phyloP scores from a whole-genome alignment of 768 basidiomycete species.

The Candolleomyces eurysporus region DNA sequence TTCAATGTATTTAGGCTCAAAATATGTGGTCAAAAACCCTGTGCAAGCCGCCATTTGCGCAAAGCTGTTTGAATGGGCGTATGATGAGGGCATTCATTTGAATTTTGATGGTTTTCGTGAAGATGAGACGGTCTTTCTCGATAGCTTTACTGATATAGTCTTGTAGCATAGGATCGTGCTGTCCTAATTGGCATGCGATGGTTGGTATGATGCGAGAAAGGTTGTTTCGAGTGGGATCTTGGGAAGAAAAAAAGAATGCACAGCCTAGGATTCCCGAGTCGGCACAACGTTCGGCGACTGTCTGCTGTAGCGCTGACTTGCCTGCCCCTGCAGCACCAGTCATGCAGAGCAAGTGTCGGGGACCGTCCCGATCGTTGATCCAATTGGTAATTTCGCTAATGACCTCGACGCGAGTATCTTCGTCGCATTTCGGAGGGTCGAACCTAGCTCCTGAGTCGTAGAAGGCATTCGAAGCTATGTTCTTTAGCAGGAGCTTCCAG shows the following conservation, averaged over 20 bases:
- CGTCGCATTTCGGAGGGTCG: neutral
- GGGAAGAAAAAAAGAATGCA: neutral
- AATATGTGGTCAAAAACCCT: too few species aligned
- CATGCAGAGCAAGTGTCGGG: neutral
- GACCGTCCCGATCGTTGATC: neutral
- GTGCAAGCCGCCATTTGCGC: too few species aligned
- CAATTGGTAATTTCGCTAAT: neutral
- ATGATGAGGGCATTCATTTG: neutral
- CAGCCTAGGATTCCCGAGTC: neutral
- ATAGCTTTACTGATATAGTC: neutral
- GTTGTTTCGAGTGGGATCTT: neutral
- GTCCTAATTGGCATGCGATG: conserved; percentile 5
- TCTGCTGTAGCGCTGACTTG: conserved; percentile 1
- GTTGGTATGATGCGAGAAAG: neutral
- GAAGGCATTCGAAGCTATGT: too few species aligned
- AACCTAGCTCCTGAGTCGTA: neutral
- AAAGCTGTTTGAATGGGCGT: neutral
- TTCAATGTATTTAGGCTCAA: too few species aligned
- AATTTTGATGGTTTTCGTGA: neutral
- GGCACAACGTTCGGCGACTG: neutral
- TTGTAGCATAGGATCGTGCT: neutral
- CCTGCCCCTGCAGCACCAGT: conserved; percentile 4
- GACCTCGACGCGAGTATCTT: neutral
- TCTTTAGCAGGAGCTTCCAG: too few species aligned
- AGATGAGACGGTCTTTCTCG: neutral